These are phyloP conservation scores for Mortierella sp. DNA, from an alignment of 371 early-diverging fungal genomes.

Conservation along the genomic window DNA sequence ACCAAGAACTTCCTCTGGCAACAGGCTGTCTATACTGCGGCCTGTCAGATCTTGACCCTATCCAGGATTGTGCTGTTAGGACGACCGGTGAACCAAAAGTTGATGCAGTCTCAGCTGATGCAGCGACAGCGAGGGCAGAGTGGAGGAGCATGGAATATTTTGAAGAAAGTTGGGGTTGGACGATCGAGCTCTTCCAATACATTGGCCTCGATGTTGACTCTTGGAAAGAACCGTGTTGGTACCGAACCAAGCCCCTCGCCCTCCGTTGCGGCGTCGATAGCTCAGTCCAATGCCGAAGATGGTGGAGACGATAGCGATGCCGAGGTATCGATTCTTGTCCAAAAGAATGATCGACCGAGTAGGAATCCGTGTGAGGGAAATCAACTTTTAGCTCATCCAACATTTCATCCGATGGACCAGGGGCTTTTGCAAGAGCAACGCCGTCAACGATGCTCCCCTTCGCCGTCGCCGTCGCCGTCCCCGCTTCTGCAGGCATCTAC, in stretches of 20 bases:
- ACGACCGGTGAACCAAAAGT: slow-evolving; percentile 41
- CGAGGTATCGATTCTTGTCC: slow-evolving; percentile 6
- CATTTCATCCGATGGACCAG: slow-evolving; percentile 3
- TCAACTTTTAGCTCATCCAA: too few relatives aligned
- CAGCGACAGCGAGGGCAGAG: slow-evolving; percentile 12
- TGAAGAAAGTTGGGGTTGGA: slow-evolving; percentile 15
- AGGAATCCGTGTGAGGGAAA: too few relatives aligned
- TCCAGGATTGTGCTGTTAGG: slow-evolving; percentile 50
- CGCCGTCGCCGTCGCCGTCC: not conserved
- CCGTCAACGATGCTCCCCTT: not conserved
- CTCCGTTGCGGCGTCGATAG: too few relatives aligned
- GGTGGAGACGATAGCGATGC: not conserved
- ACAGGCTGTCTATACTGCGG: slow-evolving; percentile 52
- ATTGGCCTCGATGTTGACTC: slow-evolving; percentile 3
- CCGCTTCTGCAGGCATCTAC: too few relatives aligned
- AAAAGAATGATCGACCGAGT: slow-evolving; percentile 5
- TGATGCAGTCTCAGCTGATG: slow-evolving; percentile 29
- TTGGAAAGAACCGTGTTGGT: not conserved
- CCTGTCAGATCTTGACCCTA: slow-evolving; percentile 47
- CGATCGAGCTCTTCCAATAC: slow-evolving; percentile 16
- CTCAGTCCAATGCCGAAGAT: slow-evolving; percentile 4
- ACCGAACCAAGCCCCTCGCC: too few relatives aligned
- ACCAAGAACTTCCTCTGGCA: slow-evolving; percentile 57
- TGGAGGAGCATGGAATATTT: slow-evolving; percentile 22
- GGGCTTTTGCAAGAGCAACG: not conserved